Evolutionary conservation across 305 asterid species (phyloP), one percentile per base, ranked within the genome.

Genomic region (Fraxinus velutina): DNA sequence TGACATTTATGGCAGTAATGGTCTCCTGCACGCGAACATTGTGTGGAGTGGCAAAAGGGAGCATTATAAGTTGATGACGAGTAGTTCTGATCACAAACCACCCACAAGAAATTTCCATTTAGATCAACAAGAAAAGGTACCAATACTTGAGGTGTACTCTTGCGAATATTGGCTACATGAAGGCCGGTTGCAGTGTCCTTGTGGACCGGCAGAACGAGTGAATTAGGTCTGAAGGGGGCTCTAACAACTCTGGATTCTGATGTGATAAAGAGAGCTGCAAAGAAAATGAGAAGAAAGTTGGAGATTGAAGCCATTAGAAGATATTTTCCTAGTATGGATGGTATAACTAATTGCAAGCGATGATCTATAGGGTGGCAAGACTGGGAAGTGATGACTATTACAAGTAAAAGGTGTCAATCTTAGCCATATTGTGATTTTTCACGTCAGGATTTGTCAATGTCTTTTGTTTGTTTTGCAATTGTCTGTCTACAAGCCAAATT

Each of bases 31-130:
- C 75, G 75, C 0, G 88, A 78, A 50, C 93, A 91, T 22, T 78
- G 84, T 5, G 90, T 79, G 21, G 95, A 90, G 81, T 86, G 93
- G n/a, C 91, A 89, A 30, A 84, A 77, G 1, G 91, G 93, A 12
- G 91, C 84, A 4, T 24, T 82, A 10, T 90, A 91, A 75, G 92
- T 84, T 5, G 90, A 77, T 6, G 93, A 88, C 1, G 66, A 50
- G 86, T 86, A 87, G 80, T 83, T 81, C n/a, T 78, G 80, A 15
- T 86, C 89, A 37, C 93, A 91, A 12, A 76, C 77, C 0, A 85
- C 82, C 75, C 89, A 86, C 30, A 91, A 68, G 80, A 89, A 89
- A 2, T 73, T 72, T 29, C 89, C 89, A 17, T 91, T 89, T 19
- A 90, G 42, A 33, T 91, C 93, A 9, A 90, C 44, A 0, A 91